phyloP scores from a whole-genome alignment of 192 early-diverging fungal genomes.

The Coemansia sp. region DNA sequence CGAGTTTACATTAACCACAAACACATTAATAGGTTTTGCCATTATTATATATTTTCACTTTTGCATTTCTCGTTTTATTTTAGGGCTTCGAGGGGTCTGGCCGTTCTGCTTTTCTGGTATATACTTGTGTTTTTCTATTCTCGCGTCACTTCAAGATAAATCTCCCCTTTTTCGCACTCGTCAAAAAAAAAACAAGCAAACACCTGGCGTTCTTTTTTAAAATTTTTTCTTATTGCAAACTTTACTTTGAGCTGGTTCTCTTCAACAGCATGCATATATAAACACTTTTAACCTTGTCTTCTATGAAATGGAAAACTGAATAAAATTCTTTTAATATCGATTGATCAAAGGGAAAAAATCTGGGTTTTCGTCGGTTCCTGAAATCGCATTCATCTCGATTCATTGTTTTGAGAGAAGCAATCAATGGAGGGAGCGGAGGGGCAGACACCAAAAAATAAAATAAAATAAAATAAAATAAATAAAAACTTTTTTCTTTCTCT shows the following conservation, averaged over 20 bases:
- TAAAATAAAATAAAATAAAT: neutral
- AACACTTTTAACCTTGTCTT: neutral
- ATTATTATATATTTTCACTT: conserved; percentile 6
- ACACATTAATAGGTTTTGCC: conserved; percentile 1
- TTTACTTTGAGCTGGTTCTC: conserved; percentile 4
- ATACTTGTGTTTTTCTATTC: conserved; percentile 14
- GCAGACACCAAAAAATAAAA: conserved; percentile 1
- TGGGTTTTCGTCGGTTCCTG: neutral
- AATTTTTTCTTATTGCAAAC: neutral
- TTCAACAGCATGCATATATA: neutral
- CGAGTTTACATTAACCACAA: conserved; percentile 1
- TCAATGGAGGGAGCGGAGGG: too few relatives aligned
- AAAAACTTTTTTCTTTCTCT: neutral
- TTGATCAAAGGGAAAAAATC: neutral
- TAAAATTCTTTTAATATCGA: neutral
- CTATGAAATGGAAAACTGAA: neutral
- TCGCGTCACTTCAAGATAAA: neutral
- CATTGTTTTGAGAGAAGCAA: neutral
- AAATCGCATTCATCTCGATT: neutral
- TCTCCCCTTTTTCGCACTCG: neutral
- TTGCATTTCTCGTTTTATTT: conserved; percentile 5
- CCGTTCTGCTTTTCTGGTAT: conserved; percentile 12
- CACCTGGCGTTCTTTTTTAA: neutral
- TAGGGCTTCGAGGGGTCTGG: conserved; percentile 12
- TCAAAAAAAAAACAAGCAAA: too few relatives aligned